Evolutionary conservation across 257 asterid species (phyloP).

Genomic region (Hygrophila difformis): DNA sequence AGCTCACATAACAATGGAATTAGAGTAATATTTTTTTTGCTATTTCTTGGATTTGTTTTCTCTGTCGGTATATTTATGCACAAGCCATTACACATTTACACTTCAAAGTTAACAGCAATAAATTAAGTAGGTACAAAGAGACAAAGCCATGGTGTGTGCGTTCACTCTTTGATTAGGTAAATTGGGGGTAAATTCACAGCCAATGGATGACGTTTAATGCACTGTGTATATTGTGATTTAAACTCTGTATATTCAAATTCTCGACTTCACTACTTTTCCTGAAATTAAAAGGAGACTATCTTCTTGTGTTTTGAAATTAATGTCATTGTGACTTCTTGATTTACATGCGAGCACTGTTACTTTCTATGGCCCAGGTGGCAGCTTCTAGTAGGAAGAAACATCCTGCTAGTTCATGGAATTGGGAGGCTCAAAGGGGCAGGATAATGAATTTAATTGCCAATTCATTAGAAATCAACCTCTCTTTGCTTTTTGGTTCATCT

Average conservation of each 20-base stretch:
- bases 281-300: not conserved
- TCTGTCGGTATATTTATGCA: too few relatives aligned
- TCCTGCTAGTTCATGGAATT: slow-evolving; percentile 63
- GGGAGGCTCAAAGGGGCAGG: slow-evolving; percentile 78
- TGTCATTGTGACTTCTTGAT: not conserved
- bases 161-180: too few relatives aligned
- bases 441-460: slow-evolving; percentile 73
- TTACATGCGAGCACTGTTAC: not conserved
- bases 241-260: too few relatives aligned
- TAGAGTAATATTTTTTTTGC: slow-evolving; percentile 35
- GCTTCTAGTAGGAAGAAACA: slow-evolving; percentile 61
- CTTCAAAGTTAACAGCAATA: too few relatives aligned
- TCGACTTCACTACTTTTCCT: too few relatives aligned
- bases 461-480: slow-evolving; percentile 81
- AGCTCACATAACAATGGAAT: slow-evolving; percentile 28
- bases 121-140: too few relatives aligned
- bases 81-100: too few relatives aligned
- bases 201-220: too few relatives aligned
- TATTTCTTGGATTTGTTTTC: too few relatives aligned
- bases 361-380: slow-evolving; percentile 41
- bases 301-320: not conserved
- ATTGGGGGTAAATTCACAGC: too few relatives aligned
- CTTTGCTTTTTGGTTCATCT: slow-evolving; percentile 78
- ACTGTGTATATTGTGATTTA: too few relatives aligned
- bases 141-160: too few relatives aligned